phyloP scores from a whole-genome alignment of 2,329 filamentous ascomycete genomes.

The Escovopsis weberi region DNA sequence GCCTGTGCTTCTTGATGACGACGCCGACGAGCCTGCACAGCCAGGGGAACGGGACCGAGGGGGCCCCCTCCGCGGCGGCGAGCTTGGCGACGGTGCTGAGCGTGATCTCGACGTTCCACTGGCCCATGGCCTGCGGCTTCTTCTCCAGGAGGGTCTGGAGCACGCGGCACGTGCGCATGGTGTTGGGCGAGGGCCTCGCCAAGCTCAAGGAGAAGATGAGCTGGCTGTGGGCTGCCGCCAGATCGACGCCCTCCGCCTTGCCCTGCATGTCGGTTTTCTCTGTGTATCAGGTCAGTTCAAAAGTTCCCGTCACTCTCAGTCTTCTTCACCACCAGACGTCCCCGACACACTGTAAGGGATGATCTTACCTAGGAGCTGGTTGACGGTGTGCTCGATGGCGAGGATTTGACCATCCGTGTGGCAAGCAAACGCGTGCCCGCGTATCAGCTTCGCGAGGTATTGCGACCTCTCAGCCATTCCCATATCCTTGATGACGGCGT shows the following conservation, averaged over 20 bases:
- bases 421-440: slow-evolving; percentile 15
- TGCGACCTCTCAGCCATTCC: slow-evolving; percentile 17
- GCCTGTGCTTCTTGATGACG: slow-evolving; percentile 44
- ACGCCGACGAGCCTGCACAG: slow-evolving; percentile 40
- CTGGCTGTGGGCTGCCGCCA: slow-evolving; percentile 27
- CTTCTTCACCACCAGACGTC: background rate
- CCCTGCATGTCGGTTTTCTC: slow-evolving; percentile 15
- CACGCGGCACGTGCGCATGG: slow-evolving; percentile 25
- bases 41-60: slow-evolving; percentile 26
- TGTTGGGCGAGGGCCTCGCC: slow-evolving; percentile 15
- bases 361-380: slow-evolving; percentile 23
- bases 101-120: slow-evolving; percentile 43
- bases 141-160: slow-evolving; percentile 34
- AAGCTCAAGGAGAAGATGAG: slow-evolving; percentile 21
- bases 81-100: slow-evolving; percentile 30
- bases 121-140: slow-evolving; percentile 34
- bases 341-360: background rate
- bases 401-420: slow-evolving; percentile 26
- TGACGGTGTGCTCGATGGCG: slow-evolving; percentile 28
- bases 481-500: slow-evolving; percentile 18
- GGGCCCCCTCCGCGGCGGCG: slow-evolving; percentile 11
- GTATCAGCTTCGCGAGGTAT: slow-evolving; percentile 26
- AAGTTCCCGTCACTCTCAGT: no score
- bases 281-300: slow-evolving; percentile 9
- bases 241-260: slow-evolving; percentile 18